Evolutionary conservation across 139 green algal genomes (phyloP).

Genomic region (Monoraphidium neglectum): DNA sequence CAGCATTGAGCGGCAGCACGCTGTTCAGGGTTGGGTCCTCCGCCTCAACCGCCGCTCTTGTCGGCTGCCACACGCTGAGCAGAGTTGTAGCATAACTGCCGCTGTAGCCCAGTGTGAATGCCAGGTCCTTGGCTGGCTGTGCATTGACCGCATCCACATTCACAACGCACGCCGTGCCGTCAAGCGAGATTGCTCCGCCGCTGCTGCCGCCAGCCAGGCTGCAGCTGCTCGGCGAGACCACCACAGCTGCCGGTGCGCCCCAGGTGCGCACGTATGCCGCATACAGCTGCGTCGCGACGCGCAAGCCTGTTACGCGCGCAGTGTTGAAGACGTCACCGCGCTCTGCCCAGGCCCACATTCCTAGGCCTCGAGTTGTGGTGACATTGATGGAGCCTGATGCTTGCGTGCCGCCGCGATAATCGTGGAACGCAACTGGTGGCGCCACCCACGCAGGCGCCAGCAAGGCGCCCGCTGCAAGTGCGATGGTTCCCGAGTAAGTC

Average conservation of each 20-base stretch:
- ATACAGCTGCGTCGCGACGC: conserved; percentile 10
- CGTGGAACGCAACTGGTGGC: not conserved
- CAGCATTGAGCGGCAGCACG: conserved; percentile 45
- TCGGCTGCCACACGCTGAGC: conserved; percentile 32
- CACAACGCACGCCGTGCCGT: conserved; percentile 12
- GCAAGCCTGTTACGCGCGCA: conserved; percentile 18
- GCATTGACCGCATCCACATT: conserved; percentile 16
- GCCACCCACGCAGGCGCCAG: no score
- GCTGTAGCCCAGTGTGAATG: not conserved
- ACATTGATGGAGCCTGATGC: conserved; percentile 1
- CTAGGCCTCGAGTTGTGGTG: conserved; percentile 1
- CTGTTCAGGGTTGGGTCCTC: conserved; percentile 44
- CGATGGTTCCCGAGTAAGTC: not conserved
- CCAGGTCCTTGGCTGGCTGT: conserved; percentile 7
- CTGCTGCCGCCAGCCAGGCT: not conserved
- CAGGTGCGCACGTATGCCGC: conserved; percentile 2
- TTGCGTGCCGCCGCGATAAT: not conserved
- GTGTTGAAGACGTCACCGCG: conserved; percentile 52
- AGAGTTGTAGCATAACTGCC: not conserved
- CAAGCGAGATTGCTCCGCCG: not conserved
- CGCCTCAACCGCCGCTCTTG: conserved; percentile 5
- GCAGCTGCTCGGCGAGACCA: not conserved
- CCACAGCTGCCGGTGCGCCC: not conserved
- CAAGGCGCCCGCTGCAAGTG: not conserved
- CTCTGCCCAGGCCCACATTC: conserved; percentile 28